Evolutionary conservation across 768 basidiomycete species (phyloP).

Genomic region (Kondoa subrosea): DNA sequence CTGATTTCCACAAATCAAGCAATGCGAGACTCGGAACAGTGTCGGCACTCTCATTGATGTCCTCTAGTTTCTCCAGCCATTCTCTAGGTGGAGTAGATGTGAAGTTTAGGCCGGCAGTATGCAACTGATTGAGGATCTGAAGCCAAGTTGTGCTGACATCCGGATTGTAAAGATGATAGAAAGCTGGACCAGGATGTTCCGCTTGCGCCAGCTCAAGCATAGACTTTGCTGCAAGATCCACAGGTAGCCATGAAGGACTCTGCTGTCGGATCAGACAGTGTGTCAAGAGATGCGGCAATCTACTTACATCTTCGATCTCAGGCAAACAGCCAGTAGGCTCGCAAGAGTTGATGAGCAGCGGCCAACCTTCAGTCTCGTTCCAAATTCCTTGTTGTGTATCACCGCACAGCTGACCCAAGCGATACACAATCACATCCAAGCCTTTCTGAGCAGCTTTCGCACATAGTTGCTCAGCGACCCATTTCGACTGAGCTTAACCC

Average conservation of each 20-base stretch:
- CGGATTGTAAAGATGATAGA: constrained; percentile 10
- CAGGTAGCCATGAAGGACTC: constrained; percentile 15
- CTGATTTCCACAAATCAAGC: constrained; percentile 12
- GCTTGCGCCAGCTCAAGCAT: constrained; percentile 8
- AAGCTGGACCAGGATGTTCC: background rate
- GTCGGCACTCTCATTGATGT: background rate
- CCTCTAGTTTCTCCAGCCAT: constrained; percentile 8
- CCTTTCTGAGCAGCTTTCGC: constrained; percentile 16
- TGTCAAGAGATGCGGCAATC: background rate
- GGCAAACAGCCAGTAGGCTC: constrained; percentile 28
- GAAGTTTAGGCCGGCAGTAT: constrained; percentile 12
- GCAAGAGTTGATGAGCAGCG: constrained; percentile 30
- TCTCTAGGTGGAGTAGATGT: background rate
- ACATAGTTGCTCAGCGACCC: constrained; percentile 31
- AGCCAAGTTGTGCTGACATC: background rate
- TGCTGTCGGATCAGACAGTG: no score
- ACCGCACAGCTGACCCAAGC: constrained; percentile 32
- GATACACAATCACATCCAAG: constrained; percentile 18
- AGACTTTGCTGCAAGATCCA: constrained; percentile 13
- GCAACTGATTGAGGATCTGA: background rate
- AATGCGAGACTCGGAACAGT: constrained; percentile 8
- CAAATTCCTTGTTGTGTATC: constrained; percentile 29
- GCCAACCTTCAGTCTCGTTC: constrained; percentile 33
- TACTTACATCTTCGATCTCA: constrained; percentile 23
- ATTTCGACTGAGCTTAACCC: constrained; percentile 32